Percentiles rank a stretch among this genome's conserved stretches.
phyloP scores from a whole-genome alignment of 164 flowering plant species.

The Annona squamosa region DNA sequence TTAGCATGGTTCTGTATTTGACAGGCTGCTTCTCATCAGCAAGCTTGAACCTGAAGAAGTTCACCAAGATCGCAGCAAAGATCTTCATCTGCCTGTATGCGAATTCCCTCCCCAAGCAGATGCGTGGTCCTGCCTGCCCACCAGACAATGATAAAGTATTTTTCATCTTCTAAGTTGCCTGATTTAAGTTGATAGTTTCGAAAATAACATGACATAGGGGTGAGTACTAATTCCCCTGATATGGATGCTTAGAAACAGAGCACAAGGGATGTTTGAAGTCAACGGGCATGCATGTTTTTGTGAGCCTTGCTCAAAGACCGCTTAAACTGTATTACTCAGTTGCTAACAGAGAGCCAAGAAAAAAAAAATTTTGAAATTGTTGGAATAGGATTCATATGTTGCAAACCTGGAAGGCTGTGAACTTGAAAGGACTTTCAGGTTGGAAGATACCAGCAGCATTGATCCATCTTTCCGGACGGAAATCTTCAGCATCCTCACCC shows the following conservation, averaged over 20 bases:
- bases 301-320: too few species aligned
- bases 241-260: neutral
- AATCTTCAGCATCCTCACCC: conserved; percentile 71
- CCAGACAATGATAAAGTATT: neutral
- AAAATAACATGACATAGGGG: neutral
- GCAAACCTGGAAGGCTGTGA: conserved; percentile 55
- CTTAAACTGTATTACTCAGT: too few species aligned
- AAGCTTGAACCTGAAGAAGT: conserved; percentile 47
- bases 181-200: neutral
- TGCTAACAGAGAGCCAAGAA: neutral
- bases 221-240: neutral
- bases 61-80: conserved; percentile 35
- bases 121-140: conserved; percentile 65
- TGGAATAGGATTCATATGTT: neutral
- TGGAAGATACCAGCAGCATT: conserved; percentile 41
- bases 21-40: conserved; percentile 30
- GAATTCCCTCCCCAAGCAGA: conserved; percentile 66
- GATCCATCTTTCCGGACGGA: conserved; percentile 69
- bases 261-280: too few species aligned
- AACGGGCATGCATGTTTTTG: neutral
- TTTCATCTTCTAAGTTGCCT: neutral
- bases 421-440: conserved; percentile 66
- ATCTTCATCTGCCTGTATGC: conserved; percentile 83
- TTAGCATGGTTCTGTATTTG: conserved; percentile 56
- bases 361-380: too few species aligned